These are phyloP conservation scores for Cyberlindnera euphorbiae DNA, from an alignment of 805 yeast genomes.

Conservation along the genomic window DNA sequence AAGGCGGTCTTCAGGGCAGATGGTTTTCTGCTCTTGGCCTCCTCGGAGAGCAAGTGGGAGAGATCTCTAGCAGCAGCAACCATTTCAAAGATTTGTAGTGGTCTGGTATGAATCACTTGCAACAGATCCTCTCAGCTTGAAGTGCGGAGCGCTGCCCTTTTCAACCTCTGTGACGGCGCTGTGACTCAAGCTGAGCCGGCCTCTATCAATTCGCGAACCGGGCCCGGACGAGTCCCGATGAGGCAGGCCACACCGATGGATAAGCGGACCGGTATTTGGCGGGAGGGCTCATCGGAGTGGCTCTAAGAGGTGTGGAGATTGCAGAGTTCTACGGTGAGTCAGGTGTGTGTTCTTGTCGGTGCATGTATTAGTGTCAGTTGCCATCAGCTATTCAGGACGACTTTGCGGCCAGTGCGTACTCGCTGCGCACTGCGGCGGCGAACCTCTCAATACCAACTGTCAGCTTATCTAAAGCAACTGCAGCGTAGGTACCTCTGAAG, in stretches of 20 bases:
- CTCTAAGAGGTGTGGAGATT: neutral
- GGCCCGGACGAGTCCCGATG: too few species aligned
- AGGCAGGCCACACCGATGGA: too few species aligned
- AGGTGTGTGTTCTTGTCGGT: neutral
- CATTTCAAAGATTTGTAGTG: slow-evolving; percentile 1
- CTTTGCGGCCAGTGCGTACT: slow-evolving; percentile 31
- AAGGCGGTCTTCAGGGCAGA: slow-evolving; percentile 85
- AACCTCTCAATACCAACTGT: slow-evolving; percentile 60
- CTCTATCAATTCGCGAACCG: too few species aligned
- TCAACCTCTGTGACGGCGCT: too few species aligned
- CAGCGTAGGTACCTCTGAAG: slow-evolving; percentile 87
- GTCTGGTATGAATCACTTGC: neutral
- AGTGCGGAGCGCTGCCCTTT: neutral
- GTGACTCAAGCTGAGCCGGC: too few species aligned
- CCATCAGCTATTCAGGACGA: too few species aligned
- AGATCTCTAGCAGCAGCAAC: slow-evolving; percentile 59
- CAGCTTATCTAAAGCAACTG: slow-evolving; percentile 66
- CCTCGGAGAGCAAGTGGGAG: slow-evolving; percentile 67
- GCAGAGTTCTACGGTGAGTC: neutral
- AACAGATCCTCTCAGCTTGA: neutral
- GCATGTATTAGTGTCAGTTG: too few species aligned
- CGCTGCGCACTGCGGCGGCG: slow-evolving; percentile 56
- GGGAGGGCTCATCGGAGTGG: neutral
- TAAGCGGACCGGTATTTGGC: neutral
- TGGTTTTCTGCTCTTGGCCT: slow-evolving; percentile 68